A percentile compares a stretch with the other conserved stretches of the same genome.
Evolutionary conservation across 148 eudicot genomes (phyloP).

Genomic region (Talinum fruticosum): DNA sequence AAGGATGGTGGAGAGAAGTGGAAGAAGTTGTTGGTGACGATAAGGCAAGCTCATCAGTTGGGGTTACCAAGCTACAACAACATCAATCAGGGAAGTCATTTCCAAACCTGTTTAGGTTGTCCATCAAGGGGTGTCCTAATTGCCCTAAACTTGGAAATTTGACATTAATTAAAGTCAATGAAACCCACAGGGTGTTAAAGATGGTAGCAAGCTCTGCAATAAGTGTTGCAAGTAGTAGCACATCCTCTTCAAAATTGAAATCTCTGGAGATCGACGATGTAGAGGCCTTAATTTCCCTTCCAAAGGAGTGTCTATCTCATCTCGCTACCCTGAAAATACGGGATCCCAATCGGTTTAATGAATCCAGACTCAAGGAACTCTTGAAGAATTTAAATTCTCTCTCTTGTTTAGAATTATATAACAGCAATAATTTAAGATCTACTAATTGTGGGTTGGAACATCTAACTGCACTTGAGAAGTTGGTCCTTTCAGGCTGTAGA

Average conservation of each 20-base stretch:
- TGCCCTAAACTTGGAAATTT: slow-evolving; percentile 15
- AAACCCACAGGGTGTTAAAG: slow-evolving; percentile 1
- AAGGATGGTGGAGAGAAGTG: no score
- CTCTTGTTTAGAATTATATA: not conserved
- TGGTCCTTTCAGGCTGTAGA: not conserved
- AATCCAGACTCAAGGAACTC: not conserved
- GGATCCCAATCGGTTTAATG: not conserved
- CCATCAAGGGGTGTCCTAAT: not conserved
- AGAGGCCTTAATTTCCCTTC: slow-evolving; percentile 17
- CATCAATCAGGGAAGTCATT: slow-evolving; percentile 17
- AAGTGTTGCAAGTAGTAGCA: not conserved
- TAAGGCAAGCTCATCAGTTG: no score
- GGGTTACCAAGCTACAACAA: not conserved
- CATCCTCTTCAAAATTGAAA: no score
- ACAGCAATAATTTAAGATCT: slow-evolving; percentile 1
- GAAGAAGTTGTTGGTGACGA: no score
- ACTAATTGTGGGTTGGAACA: not conserved
- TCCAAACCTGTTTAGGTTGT: slow-evolving; percentile 1
- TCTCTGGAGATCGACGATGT: not conserved
- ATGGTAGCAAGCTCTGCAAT: not conserved
- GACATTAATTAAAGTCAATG: not conserved
- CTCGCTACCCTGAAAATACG: not conserved
- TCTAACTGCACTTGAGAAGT: slow-evolving; percentile 10
- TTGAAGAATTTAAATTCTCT: slow-evolving; percentile 4
- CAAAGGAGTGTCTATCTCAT: slow-evolving; percentile 12